Conservation (phyloP, 1,284 basidiomycete genomes). For the Gymnopus androsaceus region DNA sequence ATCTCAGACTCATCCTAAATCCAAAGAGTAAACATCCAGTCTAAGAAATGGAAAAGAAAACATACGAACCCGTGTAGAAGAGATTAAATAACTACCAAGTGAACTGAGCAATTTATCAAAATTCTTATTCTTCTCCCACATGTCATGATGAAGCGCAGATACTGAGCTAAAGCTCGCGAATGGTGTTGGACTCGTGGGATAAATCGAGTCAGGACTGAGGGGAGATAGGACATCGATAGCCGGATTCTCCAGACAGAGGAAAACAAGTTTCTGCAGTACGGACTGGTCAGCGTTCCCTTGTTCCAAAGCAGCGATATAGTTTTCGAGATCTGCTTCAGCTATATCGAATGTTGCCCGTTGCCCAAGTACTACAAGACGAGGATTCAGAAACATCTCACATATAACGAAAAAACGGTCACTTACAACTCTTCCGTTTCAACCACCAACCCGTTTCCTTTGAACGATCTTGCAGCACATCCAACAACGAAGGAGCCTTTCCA, state of each 20-base stretch:
- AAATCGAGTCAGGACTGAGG: constrained; percentile 41
- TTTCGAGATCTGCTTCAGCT: constrained; percentile 49
- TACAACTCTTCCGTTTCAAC: constrained; percentile 69
- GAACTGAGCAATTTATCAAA: constrained; percentile 68
- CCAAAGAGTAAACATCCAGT: constrained; percentile 1
- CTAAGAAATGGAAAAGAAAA: constrained; percentile 17
- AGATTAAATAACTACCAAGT: constrained; percentile 59
- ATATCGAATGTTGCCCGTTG: constrained; percentile 45
- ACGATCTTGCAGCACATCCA: constrained; percentile 64
- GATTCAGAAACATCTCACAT: background rate
- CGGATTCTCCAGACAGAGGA: constrained; percentile 62
- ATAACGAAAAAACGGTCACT: constrained; percentile 29
- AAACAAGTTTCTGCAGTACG: constrained; percentile 60
- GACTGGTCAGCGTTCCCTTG: constrained; percentile 49
- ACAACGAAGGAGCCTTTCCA: constrained; percentile 53
- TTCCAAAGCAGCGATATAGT: constrained; percentile 54
- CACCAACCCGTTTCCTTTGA: constrained; percentile 76
- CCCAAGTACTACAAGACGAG: constrained; percentile 46
- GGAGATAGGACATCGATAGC: constrained; percentile 48
- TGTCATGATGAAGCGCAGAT: constrained; percentile 46
- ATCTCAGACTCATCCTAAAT: constrained; percentile 60
- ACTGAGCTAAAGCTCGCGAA: constrained; percentile 42
- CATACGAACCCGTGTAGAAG: constrained; percentile 52
- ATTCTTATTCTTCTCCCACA: constrained; percentile 68
- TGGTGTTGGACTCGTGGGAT: constrained; percentile 53